A percentile compares a stretch with the other conserved stretches of the same genome.
phyloP scores from a whole-genome alignment of 495 filamentous ascomycete genomes.

The Trichocladium antarcticum region DNA sequence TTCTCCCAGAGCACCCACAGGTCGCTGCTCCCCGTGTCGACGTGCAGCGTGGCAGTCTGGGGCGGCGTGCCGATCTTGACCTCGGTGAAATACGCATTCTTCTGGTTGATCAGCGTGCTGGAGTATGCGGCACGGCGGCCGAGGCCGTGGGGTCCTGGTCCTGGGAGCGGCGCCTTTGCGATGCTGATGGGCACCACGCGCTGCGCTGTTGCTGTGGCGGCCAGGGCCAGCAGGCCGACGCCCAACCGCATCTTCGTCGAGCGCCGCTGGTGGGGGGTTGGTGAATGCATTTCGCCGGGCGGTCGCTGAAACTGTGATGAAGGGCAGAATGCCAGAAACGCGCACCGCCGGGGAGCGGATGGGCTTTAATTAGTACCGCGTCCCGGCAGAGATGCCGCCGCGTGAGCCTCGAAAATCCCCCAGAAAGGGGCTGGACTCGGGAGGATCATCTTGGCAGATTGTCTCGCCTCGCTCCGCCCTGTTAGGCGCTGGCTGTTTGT shows the following conservation, averaged over 20 bases:
- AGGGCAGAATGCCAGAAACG: no score
- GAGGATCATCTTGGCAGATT: no score
- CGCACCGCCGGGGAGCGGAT: no score
- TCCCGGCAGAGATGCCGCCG: no score
- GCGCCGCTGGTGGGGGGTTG: background rate
- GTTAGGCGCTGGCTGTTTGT: no score
- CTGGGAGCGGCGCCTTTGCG: background rate
- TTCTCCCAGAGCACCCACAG: slow-evolving; percentile 52
- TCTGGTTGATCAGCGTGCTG: slow-evolving; percentile 5
- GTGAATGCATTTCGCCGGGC: background rate
- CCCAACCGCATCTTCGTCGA: background rate
- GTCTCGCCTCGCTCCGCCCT: no score
- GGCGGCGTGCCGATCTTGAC: slow-evolving; percentile 57
- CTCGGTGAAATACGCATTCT: slow-evolving; percentile 47
- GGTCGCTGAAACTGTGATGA: no score
- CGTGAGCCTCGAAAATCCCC: no score
- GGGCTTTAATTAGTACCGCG: no score
- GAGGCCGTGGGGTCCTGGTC: background rate
- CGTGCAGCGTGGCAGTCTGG: slow-evolving; percentile 51
- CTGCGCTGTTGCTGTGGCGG: background rate
- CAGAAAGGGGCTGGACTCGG: no score
- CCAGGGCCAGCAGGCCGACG: background rate
- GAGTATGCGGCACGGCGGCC: slow-evolving; percentile 1
- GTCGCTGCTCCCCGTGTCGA: slow-evolving; percentile 80
- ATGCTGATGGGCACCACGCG: background rate